Base-by-base conservation (phyloP, 306 rosid species). In the Castanea crenata region DNA sequence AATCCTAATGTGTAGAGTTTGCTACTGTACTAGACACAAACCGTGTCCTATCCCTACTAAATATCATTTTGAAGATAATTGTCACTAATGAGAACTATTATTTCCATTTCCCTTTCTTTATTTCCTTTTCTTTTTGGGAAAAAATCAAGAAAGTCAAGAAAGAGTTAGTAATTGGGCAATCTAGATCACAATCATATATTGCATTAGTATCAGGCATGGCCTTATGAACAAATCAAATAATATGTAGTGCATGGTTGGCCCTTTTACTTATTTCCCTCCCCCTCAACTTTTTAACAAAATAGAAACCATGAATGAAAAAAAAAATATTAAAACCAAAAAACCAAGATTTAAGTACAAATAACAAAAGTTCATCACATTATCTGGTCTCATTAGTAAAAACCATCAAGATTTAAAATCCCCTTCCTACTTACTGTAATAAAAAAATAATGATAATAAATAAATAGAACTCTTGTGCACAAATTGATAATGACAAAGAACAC, bases 61-160 rank as follows among this genome's bases (percentile, higher is more conserved):
- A 27, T 63, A 23, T 10, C 49, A 19, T 67, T 64, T 31, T 35
- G 56, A 72, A 25, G 23, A 54, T 34, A 25, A 55, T 15, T 35
- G 6, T 52, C 20, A 64, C 25, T 23, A 71, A 64, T n/a, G 25
- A 64, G 5, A 55, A 63, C 3, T 8, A 64, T 51, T n/a, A 10
- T 9, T 80, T 1, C 3, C 61, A 3, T 9, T 25, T 4, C 15
- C 9, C 35, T 67, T 12, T 34, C 14, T 69, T 75, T 57, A 6
- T 20, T 35, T 61, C 54, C 5, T 49, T 49, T 12, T 49, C 15
- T 74, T 2, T 23, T 69, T 62, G 71, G 11, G 46, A 78, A 82
- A 76, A 76, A 77, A 20, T 77, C 29, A 31, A 71, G 64, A 79
- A 79, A 65, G 74, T 57, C 79, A 69, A 25, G 71, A 78, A 79